Conservation (phyloP, 2,329 filamentous ascomycete genomes). For the Hyphodiscus sp. region DNA sequence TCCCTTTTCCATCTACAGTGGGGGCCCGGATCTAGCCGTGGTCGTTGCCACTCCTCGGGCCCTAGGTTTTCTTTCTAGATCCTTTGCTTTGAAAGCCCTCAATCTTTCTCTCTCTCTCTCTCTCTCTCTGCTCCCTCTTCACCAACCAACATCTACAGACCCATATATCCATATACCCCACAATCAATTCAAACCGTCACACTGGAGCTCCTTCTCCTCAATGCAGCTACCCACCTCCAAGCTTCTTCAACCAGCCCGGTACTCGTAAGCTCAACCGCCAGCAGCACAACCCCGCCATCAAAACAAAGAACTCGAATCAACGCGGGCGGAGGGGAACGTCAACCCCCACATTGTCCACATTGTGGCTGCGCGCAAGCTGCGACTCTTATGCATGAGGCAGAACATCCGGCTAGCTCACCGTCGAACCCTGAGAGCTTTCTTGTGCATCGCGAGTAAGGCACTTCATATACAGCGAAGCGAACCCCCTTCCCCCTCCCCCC, state of each 20-base stretch:
- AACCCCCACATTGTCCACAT: not conserved
- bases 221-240: not conserved
- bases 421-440: slow-evolving; percentile 7
- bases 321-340: not conserved
- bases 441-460: slow-evolving; percentile 1
- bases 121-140: not conserved
- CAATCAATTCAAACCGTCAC: not conserved
- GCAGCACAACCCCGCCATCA: not conserved
- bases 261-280: not conserved
- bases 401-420: slow-evolving; percentile 16
- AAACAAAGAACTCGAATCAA: not conserved
- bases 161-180: not conserved
- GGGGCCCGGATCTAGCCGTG: no score
- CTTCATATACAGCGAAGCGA: slow-evolving; percentile 13
- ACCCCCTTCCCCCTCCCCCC: no score
- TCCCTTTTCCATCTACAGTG: no score
- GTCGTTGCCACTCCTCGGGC: no score
- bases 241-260: no score
- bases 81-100: no score
- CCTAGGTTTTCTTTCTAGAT: no score
- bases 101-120: no score
- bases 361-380: not conserved
- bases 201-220: not conserved
- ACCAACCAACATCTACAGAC: not conserved
- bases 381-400: slow-evolving; percentile 18